phyloP scores from a whole-genome alignment of 192 early-diverging fungal genomes.

The Cetraspora pellucida region DNA sequence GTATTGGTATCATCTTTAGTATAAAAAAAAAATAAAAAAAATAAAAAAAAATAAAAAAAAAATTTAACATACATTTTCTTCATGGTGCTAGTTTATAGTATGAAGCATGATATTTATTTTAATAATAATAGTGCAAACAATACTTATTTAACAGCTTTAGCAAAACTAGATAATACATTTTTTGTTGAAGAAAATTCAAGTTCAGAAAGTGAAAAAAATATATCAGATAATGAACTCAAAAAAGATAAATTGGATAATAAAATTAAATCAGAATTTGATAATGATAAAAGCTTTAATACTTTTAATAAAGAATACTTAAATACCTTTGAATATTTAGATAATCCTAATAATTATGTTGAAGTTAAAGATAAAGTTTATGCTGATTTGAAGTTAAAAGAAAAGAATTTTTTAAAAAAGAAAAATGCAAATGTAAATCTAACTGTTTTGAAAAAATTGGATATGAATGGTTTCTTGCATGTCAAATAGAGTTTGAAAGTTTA shows the following conservation, averaged over 20 bases:
- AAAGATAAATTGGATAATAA: no score
- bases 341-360: slow-evolving; percentile 11
- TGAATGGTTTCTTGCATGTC: not conserved
- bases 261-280: no score
- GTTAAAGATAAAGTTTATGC: not conserved
- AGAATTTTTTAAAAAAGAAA: not conserved
- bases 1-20: no score
- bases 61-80: no score
- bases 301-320: not conserved
- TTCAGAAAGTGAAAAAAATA: not conserved
- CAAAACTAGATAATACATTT: slow-evolving; percentile 1
- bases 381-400: not conserved
- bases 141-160: not conserved
- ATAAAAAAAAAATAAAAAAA: no score
- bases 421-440: not conserved
- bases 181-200: not conserved
- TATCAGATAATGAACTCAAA: no score
- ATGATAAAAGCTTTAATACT: not conserved
- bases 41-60: no score
- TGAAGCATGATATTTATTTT: not conserved
- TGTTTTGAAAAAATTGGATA: not conserved
- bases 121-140: not conserved
- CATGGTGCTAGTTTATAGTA: not conserved
- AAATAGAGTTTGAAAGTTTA: not conserved
- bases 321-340: not conserved